Percentiles rank a stretch among this genome's conserved stretches.
Evolutionary conservation across 2,329 filamentous ascomycete genomes (phyloP).

Genomic region (Hymenoscyphus linearis): DNA sequence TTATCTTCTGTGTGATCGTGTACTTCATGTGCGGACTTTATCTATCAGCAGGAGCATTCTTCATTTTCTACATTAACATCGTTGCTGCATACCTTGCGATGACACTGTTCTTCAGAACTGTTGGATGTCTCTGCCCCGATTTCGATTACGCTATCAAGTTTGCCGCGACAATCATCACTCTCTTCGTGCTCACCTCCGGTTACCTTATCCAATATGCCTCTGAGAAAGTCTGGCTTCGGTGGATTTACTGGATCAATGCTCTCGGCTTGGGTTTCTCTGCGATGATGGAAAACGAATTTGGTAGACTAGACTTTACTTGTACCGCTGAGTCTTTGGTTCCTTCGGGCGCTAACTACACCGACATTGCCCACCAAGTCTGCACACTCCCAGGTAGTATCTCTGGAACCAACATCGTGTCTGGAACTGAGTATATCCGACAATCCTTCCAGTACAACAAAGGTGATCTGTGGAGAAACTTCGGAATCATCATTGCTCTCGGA

Average conservation of each 20-base stretch:
- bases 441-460: conserved; percentile 61
- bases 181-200: conserved; percentile 76
- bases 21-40: conserved; percentile 73
- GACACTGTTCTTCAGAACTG: conserved; percentile 71
- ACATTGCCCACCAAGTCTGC: conserved; percentile 74
- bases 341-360: conserved; percentile 60
- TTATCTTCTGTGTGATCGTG: conserved; percentile 68
- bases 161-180: conserved; percentile 70
- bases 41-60: conserved; percentile 69
- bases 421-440: conserved; percentile 61
- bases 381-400: conserved; percentile 67
- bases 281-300: conserved; percentile 86
- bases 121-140: conserved; percentile 70
- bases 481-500: conserved; percentile 73
- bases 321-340: conserved; percentile 64
- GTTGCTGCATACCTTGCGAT: conserved; percentile 65
- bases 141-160: conserved; percentile 85
- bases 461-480: conserved; percentile 78
- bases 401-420: conserved; percentile 59
- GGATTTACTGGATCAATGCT: conserved; percentile 75
- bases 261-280: conserved; percentile 70
- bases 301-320: conserved; percentile 62
- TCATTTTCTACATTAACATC: conserved; percentile 69
- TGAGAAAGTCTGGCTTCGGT: conserved; percentile 70
- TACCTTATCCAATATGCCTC: conserved; percentile 77